Evolutionary conservation across 2,329 filamentous ascomycete species (phyloP).

Genomic region (Arthroderma sp.): DNA sequence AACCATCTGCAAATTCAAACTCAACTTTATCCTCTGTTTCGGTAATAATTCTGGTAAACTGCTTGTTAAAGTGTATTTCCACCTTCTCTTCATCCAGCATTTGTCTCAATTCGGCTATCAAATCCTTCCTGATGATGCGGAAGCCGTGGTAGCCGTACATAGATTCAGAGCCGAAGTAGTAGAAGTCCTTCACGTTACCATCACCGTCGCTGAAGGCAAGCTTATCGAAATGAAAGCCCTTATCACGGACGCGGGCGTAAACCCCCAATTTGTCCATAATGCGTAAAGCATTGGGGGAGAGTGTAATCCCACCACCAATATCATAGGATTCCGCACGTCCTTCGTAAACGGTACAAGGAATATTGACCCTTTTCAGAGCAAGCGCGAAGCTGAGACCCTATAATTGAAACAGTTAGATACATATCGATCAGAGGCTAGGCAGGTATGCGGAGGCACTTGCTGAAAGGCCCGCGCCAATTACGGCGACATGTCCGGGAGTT

Average conservation of each 20-base stretch:
- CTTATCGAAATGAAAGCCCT: constrained; percentile 40
- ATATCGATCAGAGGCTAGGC: too few relatives aligned
- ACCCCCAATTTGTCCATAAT: constrained; percentile 22
- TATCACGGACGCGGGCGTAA: constrained; percentile 32
- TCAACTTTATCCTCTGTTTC: constrained; percentile 31
- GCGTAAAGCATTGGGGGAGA: constrained; percentile 20
- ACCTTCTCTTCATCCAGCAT: constrained; percentile 30
- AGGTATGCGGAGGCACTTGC: too few relatives aligned
- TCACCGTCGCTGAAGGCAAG: constrained; percentile 36
- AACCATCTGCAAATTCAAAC: constrained; percentile 38
- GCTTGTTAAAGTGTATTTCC: constrained; percentile 30
- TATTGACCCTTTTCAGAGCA: too few relatives aligned
- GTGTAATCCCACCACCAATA: constrained; percentile 19
- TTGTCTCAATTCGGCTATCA: constrained; percentile 38
- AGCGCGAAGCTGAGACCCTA: too few relatives aligned
- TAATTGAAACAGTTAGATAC: too few relatives aligned
- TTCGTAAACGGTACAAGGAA: constrained; percentile 16
- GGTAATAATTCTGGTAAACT: constrained; percentile 30
- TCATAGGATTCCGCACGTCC: constrained; percentile 18
- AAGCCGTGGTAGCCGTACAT: constrained; percentile 42
- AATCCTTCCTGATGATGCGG: constrained; percentile 40
- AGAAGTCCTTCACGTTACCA: constrained; percentile 21
- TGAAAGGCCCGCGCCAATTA: too few relatives aligned
- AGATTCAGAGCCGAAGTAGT: constrained; percentile 36
- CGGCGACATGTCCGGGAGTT: too few relatives aligned